phyloP scores from a whole-genome alignment of 164 flowering plant genomes.

The Tetracentron sinense region DNA sequence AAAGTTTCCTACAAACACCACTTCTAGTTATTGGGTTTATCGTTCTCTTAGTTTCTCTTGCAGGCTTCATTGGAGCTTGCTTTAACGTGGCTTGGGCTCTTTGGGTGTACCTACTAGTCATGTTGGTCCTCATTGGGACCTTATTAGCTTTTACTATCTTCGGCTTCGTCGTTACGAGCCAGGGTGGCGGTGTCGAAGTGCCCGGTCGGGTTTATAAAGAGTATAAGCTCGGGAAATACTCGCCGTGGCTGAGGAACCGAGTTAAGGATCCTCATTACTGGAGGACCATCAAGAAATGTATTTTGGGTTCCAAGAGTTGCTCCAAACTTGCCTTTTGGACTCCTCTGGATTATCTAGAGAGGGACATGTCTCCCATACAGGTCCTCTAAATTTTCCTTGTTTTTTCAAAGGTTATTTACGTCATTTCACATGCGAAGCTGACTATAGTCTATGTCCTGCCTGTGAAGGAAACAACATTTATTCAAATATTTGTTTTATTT shows the following conservation, averaged over 20 bases:
- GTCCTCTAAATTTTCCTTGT: constrained; percentile 24
- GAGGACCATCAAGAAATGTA: constrained; percentile 64
- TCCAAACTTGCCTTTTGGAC: constrained; percentile 64
- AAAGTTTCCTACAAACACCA: constrained; percentile 79
- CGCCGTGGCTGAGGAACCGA: constrained; percentile 66
- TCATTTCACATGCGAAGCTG: no score
- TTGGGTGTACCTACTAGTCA: constrained; percentile 68
- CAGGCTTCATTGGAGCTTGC: constrained; percentile 93
- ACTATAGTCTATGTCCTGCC: no score
- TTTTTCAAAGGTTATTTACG: not conserved
- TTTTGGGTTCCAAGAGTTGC: constrained; percentile 75
- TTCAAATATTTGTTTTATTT: no score
- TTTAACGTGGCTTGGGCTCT: constrained; percentile 87
- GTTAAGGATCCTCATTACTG: constrained; percentile 55
- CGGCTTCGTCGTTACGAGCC: constrained; percentile 75
- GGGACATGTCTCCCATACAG: constrained; percentile 83
- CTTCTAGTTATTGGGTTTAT: no score
- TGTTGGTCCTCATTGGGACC: constrained; percentile 64
- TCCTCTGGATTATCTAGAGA: no score
- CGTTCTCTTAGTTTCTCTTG: constrained; percentile 66
- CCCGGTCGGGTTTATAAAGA: constrained; percentile 67
- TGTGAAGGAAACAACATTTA: no score
- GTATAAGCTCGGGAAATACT: constrained; percentile 57
- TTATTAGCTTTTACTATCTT: constrained; percentile 62
- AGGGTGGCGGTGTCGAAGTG: constrained; percentile 66